Evolutionary conservation across 2,329 filamentous ascomycete species (phyloP).

Genomic region (Sporothrix pseudoabietina): DNA sequence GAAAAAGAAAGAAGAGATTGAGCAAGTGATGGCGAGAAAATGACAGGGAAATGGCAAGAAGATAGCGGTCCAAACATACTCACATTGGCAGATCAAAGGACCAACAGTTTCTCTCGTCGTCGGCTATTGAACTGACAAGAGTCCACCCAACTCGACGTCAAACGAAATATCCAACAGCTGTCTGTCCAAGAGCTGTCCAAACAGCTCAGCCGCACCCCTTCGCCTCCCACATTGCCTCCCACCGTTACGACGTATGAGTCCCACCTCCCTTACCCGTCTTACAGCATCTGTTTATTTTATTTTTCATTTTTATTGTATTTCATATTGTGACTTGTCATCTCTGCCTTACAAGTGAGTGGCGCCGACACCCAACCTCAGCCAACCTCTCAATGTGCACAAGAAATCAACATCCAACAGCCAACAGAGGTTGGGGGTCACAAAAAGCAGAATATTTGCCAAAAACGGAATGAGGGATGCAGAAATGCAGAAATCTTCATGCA

Average conservation of each 20-base stretch:
- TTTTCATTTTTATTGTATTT: no score
- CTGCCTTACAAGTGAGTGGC: not conserved
- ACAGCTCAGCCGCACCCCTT: not conserved
- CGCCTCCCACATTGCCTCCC: not conserved
- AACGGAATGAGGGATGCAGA: not conserved
- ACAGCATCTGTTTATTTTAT: no score
- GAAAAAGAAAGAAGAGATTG: not conserved
- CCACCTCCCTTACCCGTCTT: no score
- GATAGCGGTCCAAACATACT: not conserved
- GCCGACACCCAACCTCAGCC: no score
- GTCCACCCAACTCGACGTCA: not conserved
- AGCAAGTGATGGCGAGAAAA: not conserved
- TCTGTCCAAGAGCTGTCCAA: not conserved
- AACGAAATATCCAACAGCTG: not conserved
- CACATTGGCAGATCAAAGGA: not conserved
- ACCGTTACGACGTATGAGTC: not conserved
- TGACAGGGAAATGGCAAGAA: not conserved
- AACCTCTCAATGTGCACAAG: not conserved
- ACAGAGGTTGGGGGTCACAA: not conserved
- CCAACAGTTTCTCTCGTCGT: not conserved
- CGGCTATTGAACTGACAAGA: not conserved
- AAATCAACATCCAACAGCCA: not conserved
- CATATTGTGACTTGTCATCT: not conserved
- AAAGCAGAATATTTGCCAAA: not conserved
- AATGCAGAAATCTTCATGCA: not conserved